Evolutionary conservation across 148 eudicot genomes (phyloP).

Genomic region (Polygonum aviculare): DNA sequence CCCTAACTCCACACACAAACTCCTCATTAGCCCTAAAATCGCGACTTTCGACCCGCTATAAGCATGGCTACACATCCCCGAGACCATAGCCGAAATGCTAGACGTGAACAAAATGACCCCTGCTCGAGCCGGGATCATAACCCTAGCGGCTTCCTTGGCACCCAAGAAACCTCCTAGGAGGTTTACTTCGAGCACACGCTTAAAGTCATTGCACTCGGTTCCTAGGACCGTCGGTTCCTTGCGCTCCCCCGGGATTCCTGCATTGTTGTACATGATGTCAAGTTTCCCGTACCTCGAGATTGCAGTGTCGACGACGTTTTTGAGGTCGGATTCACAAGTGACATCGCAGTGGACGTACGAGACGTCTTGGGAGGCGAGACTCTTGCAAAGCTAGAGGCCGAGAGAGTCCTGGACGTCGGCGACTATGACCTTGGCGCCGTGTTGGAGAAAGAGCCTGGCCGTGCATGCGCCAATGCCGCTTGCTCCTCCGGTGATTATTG

Average conservation of each 20-base stretch:
- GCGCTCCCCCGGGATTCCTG: slow-evolving; percentile 27
- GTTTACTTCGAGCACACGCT: slow-evolving; percentile 5
- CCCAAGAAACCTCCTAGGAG: slow-evolving; percentile 18
- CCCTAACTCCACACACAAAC: slow-evolving; percentile 30
- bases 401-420: slow-evolving; percentile 14
- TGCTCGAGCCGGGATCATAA: slow-evolving; percentile 19
- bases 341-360: slow-evolving; percentile 24
- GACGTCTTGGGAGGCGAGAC: not conserved
- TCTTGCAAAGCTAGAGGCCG: slow-evolving; percentile 10
- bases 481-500: slow-evolving; percentile 15
- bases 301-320: slow-evolving; percentile 12
- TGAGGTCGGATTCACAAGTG: slow-evolving; percentile 11
- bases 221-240: slow-evolving; percentile 10
- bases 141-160: slow-evolving; percentile 27
- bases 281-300: slow-evolving; percentile 19
- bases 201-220: slow-evolving; percentile 20
- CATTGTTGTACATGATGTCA: slow-evolving; percentile 35
- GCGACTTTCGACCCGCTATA: slow-evolving; percentile 22
- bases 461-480: slow-evolving; percentile 16
- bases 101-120: slow-evolving; percentile 25
- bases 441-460: slow-evolving; percentile 11
- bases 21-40: slow-evolving; percentile 20
- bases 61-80: slow-evolving; percentile 11
- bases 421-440: slow-evolving; percentile 15
- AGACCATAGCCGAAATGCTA: slow-evolving; percentile 7